These are phyloP conservation scores for Penicillium janthinellum DNA, from an alignment of 2,329 filamentous ascomycete species.

Conservation along the genomic window DNA sequence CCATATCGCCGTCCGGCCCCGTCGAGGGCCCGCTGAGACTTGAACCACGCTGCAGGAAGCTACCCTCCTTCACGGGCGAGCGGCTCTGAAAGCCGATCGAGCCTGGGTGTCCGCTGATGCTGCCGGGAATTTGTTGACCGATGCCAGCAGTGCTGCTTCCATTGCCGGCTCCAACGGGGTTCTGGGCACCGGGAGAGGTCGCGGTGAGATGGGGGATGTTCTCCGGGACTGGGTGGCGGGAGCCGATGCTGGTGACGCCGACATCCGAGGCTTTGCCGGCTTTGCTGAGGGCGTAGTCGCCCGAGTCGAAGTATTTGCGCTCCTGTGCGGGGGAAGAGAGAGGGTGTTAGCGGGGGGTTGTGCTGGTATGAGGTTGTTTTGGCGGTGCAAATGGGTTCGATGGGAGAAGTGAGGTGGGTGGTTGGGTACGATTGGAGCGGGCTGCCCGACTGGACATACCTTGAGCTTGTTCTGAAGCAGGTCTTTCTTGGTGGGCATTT, in stretches of 20 bases:
- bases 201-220: slow-evolving; percentile 89
- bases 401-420: background rate
- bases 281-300: slow-evolving; percentile 95
- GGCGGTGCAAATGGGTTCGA: background rate
- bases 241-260: slow-evolving; percentile 90
- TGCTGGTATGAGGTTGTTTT: background rate
- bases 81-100: slow-evolving; percentile 58
- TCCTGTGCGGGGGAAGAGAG: slow-evolving; percentile 55
- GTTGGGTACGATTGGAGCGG: background rate
- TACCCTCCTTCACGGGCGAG: slow-evolving; percentile 88
- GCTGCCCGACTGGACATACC: slow-evolving; percentile 42
- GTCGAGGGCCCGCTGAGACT: slow-evolving; percentile 58
- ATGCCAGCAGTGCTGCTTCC: slow-evolving; percentile 34
- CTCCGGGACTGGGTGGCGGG: slow-evolving; percentile 90
- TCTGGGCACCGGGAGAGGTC: slow-evolving; percentile 52
- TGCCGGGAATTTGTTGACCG: slow-evolving; percentile 47
- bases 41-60: slow-evolving; percentile 80
- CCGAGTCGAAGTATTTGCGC: slow-evolving; percentile 97
- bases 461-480: slow-evolving; percentile 97
- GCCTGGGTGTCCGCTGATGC: slow-evolving; percentile 44
- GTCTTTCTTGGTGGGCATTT: slow-evolving; percentile 94
- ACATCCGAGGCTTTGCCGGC: slow-evolving; percentile 94
- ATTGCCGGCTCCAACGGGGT: slow-evolving; percentile 36
- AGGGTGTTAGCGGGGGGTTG: background rate
- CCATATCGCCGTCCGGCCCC: slow-evolving; percentile 47